Conservation (phyloP, 2,329 filamentous ascomycete species). For the Alternaria longipes region DNA sequence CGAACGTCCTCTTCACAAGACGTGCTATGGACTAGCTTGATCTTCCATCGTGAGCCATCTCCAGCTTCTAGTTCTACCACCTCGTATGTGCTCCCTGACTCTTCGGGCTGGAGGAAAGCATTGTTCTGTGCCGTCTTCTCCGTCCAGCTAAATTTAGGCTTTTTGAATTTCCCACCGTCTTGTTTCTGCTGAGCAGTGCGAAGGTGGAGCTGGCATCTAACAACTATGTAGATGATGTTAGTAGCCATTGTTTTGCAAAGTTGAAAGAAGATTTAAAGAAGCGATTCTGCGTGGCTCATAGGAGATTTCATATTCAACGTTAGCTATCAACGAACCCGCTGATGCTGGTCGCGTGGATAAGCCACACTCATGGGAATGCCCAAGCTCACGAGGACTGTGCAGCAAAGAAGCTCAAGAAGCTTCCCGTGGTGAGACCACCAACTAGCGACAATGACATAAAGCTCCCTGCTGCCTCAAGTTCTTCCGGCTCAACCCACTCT, state of each 20-base stretch:
- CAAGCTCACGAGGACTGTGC: conserved; percentile 46
- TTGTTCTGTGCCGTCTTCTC: not conserved
- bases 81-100: not conserved
- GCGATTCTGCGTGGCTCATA: not conserved
- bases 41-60: not conserved
- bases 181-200: not conserved
- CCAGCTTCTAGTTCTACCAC: not conserved
- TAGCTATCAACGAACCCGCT: not conserved
- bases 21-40: not conserved
- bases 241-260: not conserved
- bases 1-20: not conserved
- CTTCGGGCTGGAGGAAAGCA: not conserved
- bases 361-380: not conserved
- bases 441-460: conserved; percentile 97
- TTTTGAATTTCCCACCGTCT: not conserved
- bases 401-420: conserved; percentile 83
- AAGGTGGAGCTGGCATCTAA: not conserved
- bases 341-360: not conserved
- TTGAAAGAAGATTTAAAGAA: not conserved
- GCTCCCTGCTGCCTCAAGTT: conserved; percentile 86
- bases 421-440: conserved; percentile 82
- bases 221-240: not conserved
- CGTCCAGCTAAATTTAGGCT: not conserved
- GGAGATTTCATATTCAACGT: not conserved
- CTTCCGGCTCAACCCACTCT: conserved; percentile 81